phyloP scores from a whole-genome alignment of 306 rosid species.

The Carpinus viminea region DNA sequence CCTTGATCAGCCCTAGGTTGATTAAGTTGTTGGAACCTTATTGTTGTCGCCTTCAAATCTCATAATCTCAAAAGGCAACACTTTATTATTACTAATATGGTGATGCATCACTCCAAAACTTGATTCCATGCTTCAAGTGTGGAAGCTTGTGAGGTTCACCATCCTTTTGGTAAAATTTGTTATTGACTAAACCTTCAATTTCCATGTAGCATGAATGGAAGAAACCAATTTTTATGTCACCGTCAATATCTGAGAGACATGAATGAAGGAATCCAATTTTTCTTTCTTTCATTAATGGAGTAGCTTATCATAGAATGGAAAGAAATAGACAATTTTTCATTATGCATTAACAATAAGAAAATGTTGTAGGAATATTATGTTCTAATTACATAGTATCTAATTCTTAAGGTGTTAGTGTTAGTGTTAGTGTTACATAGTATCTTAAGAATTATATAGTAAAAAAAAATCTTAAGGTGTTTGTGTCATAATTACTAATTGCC shows the following conservation, averaged over 20 bases:
- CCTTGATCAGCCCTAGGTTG: too few relatives aligned
- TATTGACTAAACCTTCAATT: background rate
- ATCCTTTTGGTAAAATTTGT: background rate
- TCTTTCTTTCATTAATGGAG: background rate
- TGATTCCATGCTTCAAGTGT: background rate
- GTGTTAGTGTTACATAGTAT: background rate
- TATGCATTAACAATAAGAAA: background rate
- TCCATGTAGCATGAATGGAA: background rate
- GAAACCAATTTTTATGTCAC: background rate
- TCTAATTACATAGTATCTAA: background rate
- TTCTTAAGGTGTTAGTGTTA: background rate
- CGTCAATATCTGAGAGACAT: background rate
- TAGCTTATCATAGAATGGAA: too few relatives aligned
- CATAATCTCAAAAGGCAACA: background rate
- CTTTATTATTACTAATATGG: background rate
- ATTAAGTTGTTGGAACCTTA: background rate
- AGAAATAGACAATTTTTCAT: too few relatives aligned
- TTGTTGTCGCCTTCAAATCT: background rate
- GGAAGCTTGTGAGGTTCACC: background rate
- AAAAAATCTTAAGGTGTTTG: background rate
- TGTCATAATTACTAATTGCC: background rate
- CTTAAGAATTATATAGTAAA: too few relatives aligned
- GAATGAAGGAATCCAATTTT: background rate
- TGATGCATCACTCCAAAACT: background rate
- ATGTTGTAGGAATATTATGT: background rate